Evolutionary conservation across 2,329 filamentous ascomycete genomes (phyloP).

Genomic region (Aureobasidium sp.): DNA sequence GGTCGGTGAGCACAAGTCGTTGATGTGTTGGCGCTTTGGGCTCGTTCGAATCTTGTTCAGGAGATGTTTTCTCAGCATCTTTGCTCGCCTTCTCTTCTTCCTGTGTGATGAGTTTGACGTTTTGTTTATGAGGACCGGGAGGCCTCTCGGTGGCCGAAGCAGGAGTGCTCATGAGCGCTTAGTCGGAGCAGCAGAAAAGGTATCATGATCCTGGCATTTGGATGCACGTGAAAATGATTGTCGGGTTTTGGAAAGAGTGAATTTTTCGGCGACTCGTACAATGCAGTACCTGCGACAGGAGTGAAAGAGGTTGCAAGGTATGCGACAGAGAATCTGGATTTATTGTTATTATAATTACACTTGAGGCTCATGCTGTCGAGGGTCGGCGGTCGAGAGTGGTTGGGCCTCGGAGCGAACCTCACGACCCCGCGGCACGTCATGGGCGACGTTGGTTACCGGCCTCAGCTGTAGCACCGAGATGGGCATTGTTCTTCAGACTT

Average conservation of each 20-base stretch:
- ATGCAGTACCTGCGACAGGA: not conserved
- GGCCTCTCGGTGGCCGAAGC: conserved; percentile 5
- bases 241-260: not conserved
- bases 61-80: not conserved
- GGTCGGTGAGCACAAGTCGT: conserved; percentile 56
- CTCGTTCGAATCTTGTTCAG: not conserved
- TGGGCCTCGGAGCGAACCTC: conserved; percentile 4
- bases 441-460: not conserved
- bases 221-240: not conserved
- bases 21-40: conserved; percentile 30
- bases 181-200: not conserved
- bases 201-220: conserved; percentile 8
- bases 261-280: not conserved
- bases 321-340: not conserved
- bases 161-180: conserved; percentile 11
- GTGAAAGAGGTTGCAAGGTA: not conserved
- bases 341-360: not conserved
- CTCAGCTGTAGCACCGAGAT: not conserved
- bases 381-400: not conserved
- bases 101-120: not conserved
- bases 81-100: not conserved
- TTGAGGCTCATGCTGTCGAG: not conserved
- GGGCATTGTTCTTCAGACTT: not conserved
- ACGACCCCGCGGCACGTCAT: conserved; percentile 6
- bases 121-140: conserved; percentile 9